Conservation (phyloP, 1,284 basidiomycete genomes). For the Fistulina hepatica region DNA sequence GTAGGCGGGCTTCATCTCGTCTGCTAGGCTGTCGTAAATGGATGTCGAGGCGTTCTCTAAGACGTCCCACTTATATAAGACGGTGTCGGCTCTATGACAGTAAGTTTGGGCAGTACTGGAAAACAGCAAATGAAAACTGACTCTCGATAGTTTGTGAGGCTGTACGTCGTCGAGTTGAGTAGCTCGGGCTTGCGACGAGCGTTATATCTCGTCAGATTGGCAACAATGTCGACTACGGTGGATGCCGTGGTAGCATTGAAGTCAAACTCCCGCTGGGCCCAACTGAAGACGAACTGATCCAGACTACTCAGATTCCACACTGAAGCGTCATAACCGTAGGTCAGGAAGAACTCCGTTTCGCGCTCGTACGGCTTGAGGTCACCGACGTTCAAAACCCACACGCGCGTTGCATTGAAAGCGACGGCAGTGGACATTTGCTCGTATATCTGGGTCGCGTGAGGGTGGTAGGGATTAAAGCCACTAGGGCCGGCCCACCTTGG, state of each 20-base stretch:
- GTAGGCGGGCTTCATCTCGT: constrained; percentile 42
- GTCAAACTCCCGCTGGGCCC: constrained; percentile 60
- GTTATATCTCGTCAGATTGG: constrained; percentile 51
- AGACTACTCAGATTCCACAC: constrained; percentile 43
- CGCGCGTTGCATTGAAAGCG: constrained; percentile 40
- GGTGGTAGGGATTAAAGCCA: background rate
- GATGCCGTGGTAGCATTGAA: constrained; percentile 27
- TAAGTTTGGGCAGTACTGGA: constrained; percentile 2
- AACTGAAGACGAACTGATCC: constrained; percentile 38
- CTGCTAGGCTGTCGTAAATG: constrained; percentile 43
- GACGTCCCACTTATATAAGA: constrained; percentile 38
- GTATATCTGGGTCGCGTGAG: constrained; percentile 31
- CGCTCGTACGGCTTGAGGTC: constrained; percentile 68
- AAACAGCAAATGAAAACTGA: constrained; percentile 24
- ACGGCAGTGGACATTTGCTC: constrained; percentile 54
- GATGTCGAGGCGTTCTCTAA: constrained; percentile 39
- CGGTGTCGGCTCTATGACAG: constrained; percentile 39
- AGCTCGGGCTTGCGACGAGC: constrained; percentile 58
- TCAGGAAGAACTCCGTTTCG: constrained; percentile 60
- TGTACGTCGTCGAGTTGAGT: constrained; percentile 51
- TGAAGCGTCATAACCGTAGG: constrained; percentile 48
- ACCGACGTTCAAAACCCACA: constrained; percentile 58
- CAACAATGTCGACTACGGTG: constrained; percentile 41
- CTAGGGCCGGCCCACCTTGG: constrained; percentile 23
- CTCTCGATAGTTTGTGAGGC: constrained; percentile 57